phyloP scores from a whole-genome alignment of 1,284 basidiomycete genomes.

The Tetrapyrgos nigripes region DNA sequence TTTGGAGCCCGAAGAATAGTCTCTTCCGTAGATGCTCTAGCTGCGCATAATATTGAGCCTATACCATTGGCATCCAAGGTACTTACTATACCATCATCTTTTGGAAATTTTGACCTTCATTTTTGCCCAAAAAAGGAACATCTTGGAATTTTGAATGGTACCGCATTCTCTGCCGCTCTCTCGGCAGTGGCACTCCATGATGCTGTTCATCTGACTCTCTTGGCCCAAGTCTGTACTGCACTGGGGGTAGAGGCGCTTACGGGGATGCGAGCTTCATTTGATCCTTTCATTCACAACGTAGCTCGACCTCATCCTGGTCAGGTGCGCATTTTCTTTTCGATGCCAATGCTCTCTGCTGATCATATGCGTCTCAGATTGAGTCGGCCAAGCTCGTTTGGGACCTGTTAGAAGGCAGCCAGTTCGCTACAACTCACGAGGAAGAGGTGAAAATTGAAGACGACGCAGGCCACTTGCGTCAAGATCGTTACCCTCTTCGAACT shows the following conservation, averaged over 20 bases:
- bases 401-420: constrained; percentile 73
- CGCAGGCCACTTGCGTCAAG: constrained; percentile 64
- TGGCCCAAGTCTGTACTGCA: constrained; percentile 82
- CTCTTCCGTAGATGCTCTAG: constrained; percentile 71
- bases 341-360: constrained; percentile 4
- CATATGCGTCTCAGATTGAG: constrained; percentile 54
- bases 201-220: constrained; percentile 72
- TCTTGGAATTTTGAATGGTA: constrained; percentile 83
- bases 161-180: constrained; percentile 78
- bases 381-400: constrained; percentile 72
- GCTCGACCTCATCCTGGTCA: constrained; percentile 90
- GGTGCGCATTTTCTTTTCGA: constrained; percentile 35
- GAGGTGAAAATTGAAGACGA: constrained; percentile 74
- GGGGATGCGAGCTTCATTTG: constrained; percentile 76
- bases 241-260: constrained; percentile 85
- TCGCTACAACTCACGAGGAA: constrained; percentile 69
- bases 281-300: constrained; percentile 80
- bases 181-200: constrained; percentile 74
- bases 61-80: constrained; percentile 80
- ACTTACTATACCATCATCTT: no score
- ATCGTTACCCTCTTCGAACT: constrained; percentile 77
- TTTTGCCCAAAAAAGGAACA: no score
- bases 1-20: constrained; percentile 63
- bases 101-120: no score
- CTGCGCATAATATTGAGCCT: constrained; percentile 68